Base-by-base conservation (phyloP, 495 filamentous ascomycete species). In the Ramalina peruviana region DNA sequence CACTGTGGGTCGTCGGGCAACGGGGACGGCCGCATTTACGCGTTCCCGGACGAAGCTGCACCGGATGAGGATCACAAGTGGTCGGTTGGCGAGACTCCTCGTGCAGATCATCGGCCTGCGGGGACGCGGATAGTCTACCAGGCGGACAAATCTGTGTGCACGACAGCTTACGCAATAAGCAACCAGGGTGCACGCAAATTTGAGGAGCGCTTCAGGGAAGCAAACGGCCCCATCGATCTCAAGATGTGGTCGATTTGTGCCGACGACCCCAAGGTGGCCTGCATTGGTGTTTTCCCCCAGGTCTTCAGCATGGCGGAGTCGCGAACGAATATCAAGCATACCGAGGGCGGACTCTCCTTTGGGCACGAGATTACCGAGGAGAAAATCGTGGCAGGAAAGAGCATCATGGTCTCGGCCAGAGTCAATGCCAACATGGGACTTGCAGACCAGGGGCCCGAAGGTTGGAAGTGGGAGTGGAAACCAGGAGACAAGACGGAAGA, bases 1-100 rank as follows among this genome's bases (percentile, higher is more conserved):
- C 65, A 68, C 51, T 68, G 66, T 43, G 64, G 64, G 12, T 61
- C 50, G 50, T 54, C 16, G 36, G 43, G 49, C 25, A 54, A 55
- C 36, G 30, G 44, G 0, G 30, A 55, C 40, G 40, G 48, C 54
- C 54, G 59, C 11, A 54, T 52, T 30, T 57, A 54, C 42, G 19
- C 45, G 23, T 57, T 54, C 38, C 50, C 50, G 33, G 51, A 57
- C 42, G 15, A 41, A 10, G 40, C 51, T 15, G 51, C 47, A 16
- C 41, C 51, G 1, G 54, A 57, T 17, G 41, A 50, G 38, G 54
- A 57, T 3, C 54, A 54, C 19, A 48, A 21, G 17, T 54, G 51
- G 51, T 41, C 48, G 13, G 53, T 54, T 37, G 54, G 46, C 36
- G 51, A 30, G 12, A 40, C 36, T 9, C 54, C 54, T 19, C 23